phyloP scores from a whole-genome alignment of 345 rosid genomes.

The Bruguiera sexangula region DNA sequence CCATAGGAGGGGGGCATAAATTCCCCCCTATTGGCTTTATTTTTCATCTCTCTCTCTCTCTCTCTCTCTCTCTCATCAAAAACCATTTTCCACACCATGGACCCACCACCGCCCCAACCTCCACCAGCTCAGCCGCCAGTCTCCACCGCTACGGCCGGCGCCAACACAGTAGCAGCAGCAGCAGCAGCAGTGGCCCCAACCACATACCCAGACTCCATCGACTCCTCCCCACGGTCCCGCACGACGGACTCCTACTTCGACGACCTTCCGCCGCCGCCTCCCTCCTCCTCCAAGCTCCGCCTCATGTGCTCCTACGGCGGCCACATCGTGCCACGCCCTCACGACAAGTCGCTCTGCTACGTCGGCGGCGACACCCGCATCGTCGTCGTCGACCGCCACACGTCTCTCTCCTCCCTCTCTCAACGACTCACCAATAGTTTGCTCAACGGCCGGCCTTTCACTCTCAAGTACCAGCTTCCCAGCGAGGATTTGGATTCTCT shows the following conservation, averaged over 20 bases:
- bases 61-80: not conserved
- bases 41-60: not conserved
- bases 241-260: conserved; percentile 63
- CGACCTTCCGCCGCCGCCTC: conserved; percentile 35
- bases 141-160: conserved; percentile 6
- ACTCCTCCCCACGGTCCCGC: conserved; percentile 85
- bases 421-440: conserved; percentile 61
- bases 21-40: not conserved
- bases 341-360: conserved; percentile 81
- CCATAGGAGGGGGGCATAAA: conserved; percentile 23
- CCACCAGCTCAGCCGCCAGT: conserved; percentile 17
- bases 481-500: conserved; percentile 91
- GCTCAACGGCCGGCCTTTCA: conserved; percentile 59
- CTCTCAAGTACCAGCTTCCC: conserved; percentile 89
- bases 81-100: conserved; percentile 23
- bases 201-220: conserved; percentile 51
- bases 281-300: conserved; percentile 59
- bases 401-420: conserved; percentile 52
- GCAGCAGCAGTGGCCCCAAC: conserved; percentile 17
- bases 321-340: conserved; percentile 85
- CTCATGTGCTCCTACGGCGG: conserved; percentile 96
- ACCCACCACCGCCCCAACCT: conserved; percentile 28
- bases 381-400: conserved; percentile 73
- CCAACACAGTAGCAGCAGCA: conserved; percentile 18
- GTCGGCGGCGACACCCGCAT: conserved; percentile 90